phyloP scores from a whole-genome alignment of 176 grass and related monocot genomes.

The Rhynchospora tenuis region DNA sequence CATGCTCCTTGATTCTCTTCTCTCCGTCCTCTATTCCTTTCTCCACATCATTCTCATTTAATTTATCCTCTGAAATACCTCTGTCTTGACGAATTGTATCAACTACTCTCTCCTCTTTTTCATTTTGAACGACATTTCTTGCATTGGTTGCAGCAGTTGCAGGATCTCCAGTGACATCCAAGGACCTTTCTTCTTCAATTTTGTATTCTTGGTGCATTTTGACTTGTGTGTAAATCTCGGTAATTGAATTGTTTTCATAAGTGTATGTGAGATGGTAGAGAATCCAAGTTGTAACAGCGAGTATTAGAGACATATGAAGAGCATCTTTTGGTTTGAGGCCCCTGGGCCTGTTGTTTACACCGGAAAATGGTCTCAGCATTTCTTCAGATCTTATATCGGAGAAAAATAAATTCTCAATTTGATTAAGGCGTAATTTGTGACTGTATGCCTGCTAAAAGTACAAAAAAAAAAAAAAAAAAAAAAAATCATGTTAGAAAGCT shows the following conservation, averaged over 20 bases:
- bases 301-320: slow-evolving; percentile 21
- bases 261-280: slow-evolving; percentile 26
- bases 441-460: neutral
- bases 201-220: neutral
- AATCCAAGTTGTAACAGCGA: slow-evolving; percentile 20
- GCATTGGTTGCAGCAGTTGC: neutral
- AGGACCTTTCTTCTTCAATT: neutral
- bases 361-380: slow-evolving; percentile 23
- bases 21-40: neutral
- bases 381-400: neutral
- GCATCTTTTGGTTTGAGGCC: slow-evolving; percentile 24
- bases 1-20: slow-evolving; percentile 10
- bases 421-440: too few species aligned
- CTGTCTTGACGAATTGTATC: slow-evolving; percentile 5
- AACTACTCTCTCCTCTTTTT: slow-evolving; percentile 16
- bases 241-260: slow-evolving; percentile 7
- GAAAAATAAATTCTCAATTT: neutral
- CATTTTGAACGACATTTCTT: neutral
- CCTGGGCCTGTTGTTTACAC: slow-evolving; percentile 5
- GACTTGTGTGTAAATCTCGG: neutral
- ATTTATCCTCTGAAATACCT: neutral
- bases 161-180: neutral
- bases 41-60: neutral
- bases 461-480: neutral
- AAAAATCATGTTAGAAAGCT: neutral